Percentiles rank a stretch among this genome's conserved stretches.
These are phyloP conservation scores for Diaporthe capsici DNA, from an alignment of 2,329 filamentous ascomycete species.

Conservation along the genomic window DNA sequence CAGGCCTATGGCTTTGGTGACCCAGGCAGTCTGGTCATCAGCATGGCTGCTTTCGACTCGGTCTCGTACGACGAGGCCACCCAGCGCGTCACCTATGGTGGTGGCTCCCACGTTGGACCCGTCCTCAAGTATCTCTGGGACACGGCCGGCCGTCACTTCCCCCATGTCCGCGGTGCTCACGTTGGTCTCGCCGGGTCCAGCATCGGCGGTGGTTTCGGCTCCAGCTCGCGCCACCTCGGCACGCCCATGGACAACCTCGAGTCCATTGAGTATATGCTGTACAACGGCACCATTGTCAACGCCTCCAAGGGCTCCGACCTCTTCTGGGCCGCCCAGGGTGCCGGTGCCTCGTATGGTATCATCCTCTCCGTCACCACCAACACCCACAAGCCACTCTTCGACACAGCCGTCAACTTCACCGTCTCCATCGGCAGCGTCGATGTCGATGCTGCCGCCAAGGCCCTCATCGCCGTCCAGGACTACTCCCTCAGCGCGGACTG, in stretches of 20 bases:
- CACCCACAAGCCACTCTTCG: conserved; percentile 5
- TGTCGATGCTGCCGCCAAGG: conserved; percentile 5
- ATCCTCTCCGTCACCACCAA: conserved; percentile 22
- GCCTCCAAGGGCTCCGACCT: conserved; percentile 13
- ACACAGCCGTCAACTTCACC: conserved; percentile 8
- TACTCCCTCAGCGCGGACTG: conserved; percentile 1
- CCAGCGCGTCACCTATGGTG: neutral
- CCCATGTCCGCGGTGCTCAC: conserved; percentile 16
- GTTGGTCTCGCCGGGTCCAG: conserved; percentile 22
- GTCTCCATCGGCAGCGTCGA: conserved; percentile 14
- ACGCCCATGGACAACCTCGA: conserved; percentile 21
- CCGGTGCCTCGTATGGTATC: conserved; percentile 4
- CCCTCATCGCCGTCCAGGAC: conserved; percentile 12
- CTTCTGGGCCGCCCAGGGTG: conserved; percentile 20
- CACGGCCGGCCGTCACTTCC: conserved; percentile 5
- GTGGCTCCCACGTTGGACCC: conserved; percentile 5
- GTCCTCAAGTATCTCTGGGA: conserved; percentile 18
- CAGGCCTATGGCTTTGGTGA: conserved; percentile 21
- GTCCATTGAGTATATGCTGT: conserved; percentile 21
- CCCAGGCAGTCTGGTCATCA: conserved; percentile 13
- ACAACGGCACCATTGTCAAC: conserved; percentile 18
- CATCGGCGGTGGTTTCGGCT: conserved; percentile 5
- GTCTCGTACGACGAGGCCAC: conserved; percentile 12
- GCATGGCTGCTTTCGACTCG: conserved; percentile 24
- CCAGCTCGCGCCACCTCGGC: conserved; percentile 16